A percentile compares a stretch with the other conserved stretches of the same genome.
These are phyloP conservation scores for Penicillium verhagenii DNA, from an alignment of 495 filamentous ascomycete species.

Conservation along the genomic window DNA sequence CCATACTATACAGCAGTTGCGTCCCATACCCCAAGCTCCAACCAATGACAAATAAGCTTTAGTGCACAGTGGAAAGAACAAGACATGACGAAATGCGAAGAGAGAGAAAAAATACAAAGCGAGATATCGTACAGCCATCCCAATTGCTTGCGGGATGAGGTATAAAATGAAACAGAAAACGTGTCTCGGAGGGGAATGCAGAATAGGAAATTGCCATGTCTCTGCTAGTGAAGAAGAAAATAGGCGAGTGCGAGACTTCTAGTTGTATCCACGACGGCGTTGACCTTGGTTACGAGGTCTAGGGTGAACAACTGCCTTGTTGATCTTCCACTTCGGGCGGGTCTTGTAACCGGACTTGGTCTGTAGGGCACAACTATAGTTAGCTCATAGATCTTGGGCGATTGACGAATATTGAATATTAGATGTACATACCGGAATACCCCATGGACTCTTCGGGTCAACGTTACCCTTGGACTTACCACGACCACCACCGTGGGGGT, in stretches of 20 bases:
- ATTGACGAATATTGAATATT: not conserved
- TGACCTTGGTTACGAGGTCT: constrained; percentile 77
- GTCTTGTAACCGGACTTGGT: constrained; percentile 98
- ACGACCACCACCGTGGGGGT: constrained; percentile 97
- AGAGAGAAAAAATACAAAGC: constrained; percentile 8
- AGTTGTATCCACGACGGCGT: constrained; percentile 51
- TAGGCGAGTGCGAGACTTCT: constrained; percentile 4
- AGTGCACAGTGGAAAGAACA: constrained; percentile 5
- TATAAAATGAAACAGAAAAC: constrained; percentile 16
- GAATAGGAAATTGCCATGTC: not conserved
- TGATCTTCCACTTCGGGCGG: constrained; percentile 70
- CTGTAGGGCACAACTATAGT: constrained; percentile 39
- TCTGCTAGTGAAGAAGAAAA: not conserved
- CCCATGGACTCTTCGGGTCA: constrained; percentile 93
- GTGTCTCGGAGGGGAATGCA: constrained; percentile 11
- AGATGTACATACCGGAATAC: constrained; percentile 72
- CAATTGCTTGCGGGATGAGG: constrained; percentile 12
- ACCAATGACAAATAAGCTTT: constrained; percentile 16
- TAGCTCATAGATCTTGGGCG: constrained; percentile 9
- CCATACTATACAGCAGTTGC: constrained; percentile 24
- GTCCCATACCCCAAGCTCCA: constrained; percentile 13
- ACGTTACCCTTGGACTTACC: constrained; percentile 99
- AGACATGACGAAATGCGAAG: constrained; percentile 13
- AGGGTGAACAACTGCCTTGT: constrained; percentile 76
- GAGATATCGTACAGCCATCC: constrained; percentile 30